Percentiles rank a stretch among this genome's conserved stretches.
Conservation (phyloP, 2,329 filamentous ascomycete genomes). For the Ophiostoma sp. region DNA sequence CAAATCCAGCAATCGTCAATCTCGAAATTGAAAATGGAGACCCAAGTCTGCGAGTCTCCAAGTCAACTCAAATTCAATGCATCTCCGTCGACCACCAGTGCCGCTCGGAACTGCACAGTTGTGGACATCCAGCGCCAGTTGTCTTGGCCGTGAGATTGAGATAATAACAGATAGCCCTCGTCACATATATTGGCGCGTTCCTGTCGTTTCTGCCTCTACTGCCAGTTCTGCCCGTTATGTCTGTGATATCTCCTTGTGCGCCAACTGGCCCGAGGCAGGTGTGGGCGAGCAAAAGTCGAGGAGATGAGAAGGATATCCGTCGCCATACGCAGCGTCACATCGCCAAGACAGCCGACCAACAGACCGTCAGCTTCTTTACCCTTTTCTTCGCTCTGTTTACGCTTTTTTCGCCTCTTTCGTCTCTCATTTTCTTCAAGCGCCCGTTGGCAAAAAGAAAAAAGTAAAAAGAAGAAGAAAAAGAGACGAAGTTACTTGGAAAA, state of each 20-base stretch:
- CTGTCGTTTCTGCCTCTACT: too few species aligned
- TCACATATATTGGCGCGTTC: background rate
- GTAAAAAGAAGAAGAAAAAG: background rate
- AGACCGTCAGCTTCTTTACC: background rate
- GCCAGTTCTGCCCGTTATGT: background rate
- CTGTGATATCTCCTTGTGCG: background rate
- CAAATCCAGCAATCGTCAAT: background rate
- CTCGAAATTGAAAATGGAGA: background rate
- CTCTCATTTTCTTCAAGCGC: background rate
- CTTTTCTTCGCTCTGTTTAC: background rate
- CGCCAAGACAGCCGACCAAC: conserved; percentile 14
- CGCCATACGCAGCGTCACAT: conserved; percentile 10
- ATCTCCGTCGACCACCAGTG: background rate
- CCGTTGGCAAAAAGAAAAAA: background rate
- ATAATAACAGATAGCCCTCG: background rate
- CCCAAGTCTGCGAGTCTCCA: background rate
- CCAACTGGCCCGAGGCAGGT: background rate
- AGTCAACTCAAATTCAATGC: background rate
- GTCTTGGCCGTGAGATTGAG: background rate
- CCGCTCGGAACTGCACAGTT: background rate
- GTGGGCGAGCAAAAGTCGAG: background rate
- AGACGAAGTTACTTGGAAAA: background rate
- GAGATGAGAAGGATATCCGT: conserved; percentile 8
- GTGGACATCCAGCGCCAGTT: background rate
- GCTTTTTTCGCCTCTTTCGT: background rate